Evolutionary conservation across 148 eudicot genomes (phyloP).

Genomic region (Cornus controversa): DNA sequence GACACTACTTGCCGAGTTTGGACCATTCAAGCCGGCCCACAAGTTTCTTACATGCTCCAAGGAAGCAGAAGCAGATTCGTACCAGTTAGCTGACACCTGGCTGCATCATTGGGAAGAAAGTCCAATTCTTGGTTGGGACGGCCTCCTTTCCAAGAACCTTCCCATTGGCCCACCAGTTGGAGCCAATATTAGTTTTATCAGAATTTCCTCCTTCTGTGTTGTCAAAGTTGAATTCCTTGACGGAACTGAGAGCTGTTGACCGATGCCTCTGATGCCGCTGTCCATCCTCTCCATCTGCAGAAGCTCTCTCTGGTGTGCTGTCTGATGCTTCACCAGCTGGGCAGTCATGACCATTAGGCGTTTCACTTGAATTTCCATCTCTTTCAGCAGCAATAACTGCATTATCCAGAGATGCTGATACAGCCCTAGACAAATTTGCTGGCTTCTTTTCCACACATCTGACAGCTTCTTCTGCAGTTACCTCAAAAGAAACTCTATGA

Average conservation of each 20-base stretch:
- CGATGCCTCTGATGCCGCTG: constrained; percentile 57
- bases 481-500: constrained; percentile 83
- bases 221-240: constrained; percentile 85
- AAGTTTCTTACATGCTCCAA: neutral
- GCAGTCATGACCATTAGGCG: constrained; percentile 20
- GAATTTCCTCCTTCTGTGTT: constrained; percentile 54
- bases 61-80: neutral
- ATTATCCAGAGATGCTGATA: constrained; percentile 23
- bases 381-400: constrained; percentile 12
- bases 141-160: constrained; percentile 52
- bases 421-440: constrained; percentile 35
- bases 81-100: constrained; percentile 59
- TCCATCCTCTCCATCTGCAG: constrained; percentile 43
- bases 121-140: constrained; percentile 61
- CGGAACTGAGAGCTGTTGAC: constrained; percentile 70
- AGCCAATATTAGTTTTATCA: constrained; percentile 39
- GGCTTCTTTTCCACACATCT: constrained; percentile 82
- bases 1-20: neutral
- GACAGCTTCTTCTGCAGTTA: constrained; percentile 75
- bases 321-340: constrained; percentile 25
- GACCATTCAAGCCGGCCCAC: neutral
- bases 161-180: constrained; percentile 90
- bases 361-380: constrained; percentile 24
- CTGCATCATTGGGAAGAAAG: constrained; percentile 82
- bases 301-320: constrained; percentile 20